A percentile compares a stretch with the other conserved stretches of the same genome.
phyloP scores from a whole-genome alignment of 306 rosid genomes.

The Citrullus colocynthis region DNA sequence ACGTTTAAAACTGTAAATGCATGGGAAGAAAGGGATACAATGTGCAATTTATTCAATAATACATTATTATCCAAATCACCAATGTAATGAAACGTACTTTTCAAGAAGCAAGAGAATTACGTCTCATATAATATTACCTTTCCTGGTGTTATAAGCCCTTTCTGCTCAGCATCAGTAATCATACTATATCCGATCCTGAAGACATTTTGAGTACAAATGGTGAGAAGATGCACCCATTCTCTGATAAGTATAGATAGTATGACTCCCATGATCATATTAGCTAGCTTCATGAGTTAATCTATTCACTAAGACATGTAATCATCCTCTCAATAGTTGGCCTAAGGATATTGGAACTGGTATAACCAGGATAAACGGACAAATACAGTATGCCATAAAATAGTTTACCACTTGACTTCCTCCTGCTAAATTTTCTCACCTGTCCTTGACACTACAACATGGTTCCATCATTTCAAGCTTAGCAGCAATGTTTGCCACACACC shows the following conservation, averaged over 20 bases:
- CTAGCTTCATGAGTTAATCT: not conserved
- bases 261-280: not conserved
- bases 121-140: slow-evolving; percentile 35
- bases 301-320: not conserved
- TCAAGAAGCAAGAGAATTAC: not conserved
- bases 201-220: slow-evolving; percentile 13
- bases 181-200: slow-evolving; percentile 90
- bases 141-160: slow-evolving; percentile 80
- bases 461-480: slow-evolving; percentile 99
- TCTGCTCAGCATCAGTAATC: slow-evolving; percentile 86
- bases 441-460: slow-evolving; percentile 99
- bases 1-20: not conserved
- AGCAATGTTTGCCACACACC: slow-evolving; percentile 80
- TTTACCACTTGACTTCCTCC: not conserved
- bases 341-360: not conserved
- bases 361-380: not conserved
- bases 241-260: not conserved
- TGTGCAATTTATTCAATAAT: not conserved
- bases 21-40: not conserved
- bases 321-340: not conserved
- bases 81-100: not conserved
- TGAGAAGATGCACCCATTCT: not conserved
- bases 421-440: slow-evolving; percentile 41
- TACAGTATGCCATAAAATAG: not conserved
- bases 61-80: not conserved